Base-by-base conservation (phyloP, 2,329 filamentous ascomycete species). In the Colletotrichum sansevieriae region DNA sequence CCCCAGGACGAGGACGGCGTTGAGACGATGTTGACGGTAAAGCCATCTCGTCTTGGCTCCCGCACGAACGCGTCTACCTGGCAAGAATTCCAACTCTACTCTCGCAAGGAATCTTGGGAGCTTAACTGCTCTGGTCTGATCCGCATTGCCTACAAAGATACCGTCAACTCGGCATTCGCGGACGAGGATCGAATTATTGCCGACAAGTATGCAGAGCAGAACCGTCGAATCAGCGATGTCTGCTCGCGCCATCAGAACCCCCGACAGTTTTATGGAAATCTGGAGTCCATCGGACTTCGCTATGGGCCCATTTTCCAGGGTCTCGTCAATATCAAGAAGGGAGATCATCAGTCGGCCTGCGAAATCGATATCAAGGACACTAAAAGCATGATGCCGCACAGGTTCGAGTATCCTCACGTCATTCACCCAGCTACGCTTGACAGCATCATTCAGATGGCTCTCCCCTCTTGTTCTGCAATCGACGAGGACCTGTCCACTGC, bases 231-330 rank as follows among this genome's bases (percentile, higher is more conserved):
- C 18, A 33, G 41, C 25, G 8, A 47, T 13, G 46, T 7, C 10
- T 65, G 46, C 54, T 35, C 33, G n/a, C 43, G 5, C 20, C 20
- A 51, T 13, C 12, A 58, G 29, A 11, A 47, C 15, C 44, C 37
- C 44, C 29, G 46, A 12, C 54, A 59, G 18, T 43, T 71, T 35
- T 71, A 70, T 41, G 57, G 49, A 9, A 51, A 59, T 22, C 20
- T 68, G 2, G 29, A 63, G 2, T 47, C 4, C 4, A 57, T 65
- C 37, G 69, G 71, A 11, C 61, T 72, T 33, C 25, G 65, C 22
- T 65, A 72, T 56, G 64, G 63, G 1, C 52, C 61, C 2, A 46
- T 52, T 12, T 72, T 72, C 25, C 43, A 49, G 15, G 69, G 69
- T n/a, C 35, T 71, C 10, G 22, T 37, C 18, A 29, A 22, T 1